Percentiles rank a stretch among this genome's conserved stretches.
phyloP scores from a whole-genome alignment of 2,329 filamentous ascomycete genomes.

The Apiospora arundinis region DNA sequence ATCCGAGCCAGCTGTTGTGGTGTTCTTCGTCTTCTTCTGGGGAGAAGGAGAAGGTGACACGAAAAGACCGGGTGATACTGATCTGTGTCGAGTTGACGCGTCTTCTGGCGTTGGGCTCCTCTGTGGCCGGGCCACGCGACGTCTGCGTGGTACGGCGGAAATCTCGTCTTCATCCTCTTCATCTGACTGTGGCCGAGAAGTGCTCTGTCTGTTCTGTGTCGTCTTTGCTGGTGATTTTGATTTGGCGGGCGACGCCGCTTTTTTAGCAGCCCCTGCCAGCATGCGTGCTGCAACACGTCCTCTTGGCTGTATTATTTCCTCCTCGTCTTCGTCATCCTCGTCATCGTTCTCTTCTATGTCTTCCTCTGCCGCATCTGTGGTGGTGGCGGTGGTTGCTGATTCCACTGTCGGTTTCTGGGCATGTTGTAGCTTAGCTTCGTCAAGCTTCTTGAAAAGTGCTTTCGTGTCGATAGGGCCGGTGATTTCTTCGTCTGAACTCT shows the following conservation, averaged over 20 bases:
- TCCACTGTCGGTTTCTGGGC: constrained; percentile 28
- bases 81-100: constrained; percentile 38
- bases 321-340: constrained; percentile 49
- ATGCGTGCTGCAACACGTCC: constrained; percentile 44
- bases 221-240: constrained; percentile 21
- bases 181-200: constrained; percentile 22
- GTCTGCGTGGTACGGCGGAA: constrained; percentile 33
- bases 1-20: constrained; percentile 44
- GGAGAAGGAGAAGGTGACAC: constrained; percentile 56
- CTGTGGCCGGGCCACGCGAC: constrained; percentile 33
- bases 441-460: constrained; percentile 33
- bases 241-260: neutral
- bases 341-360: constrained; percentile 40
- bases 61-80: constrained; percentile 60
- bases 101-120: constrained; percentile 37
- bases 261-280: constrained; percentile 26
- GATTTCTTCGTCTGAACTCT: constrained; percentile 54
- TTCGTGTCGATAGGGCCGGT: constrained; percentile 34
- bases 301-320: constrained; percentile 48
- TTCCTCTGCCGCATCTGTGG: neutral
- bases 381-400: constrained; percentile 22
- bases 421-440: constrained; percentile 28
- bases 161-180: constrained; percentile 38
- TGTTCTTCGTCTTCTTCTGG: constrained; percentile 36
- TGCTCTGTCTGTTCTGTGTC: neutral